These are phyloP conservation scores for Botrytis tulipae DNA, from an alignment of 2,329 filamentous ascomycete species.

Conservation along the genomic window DNA sequence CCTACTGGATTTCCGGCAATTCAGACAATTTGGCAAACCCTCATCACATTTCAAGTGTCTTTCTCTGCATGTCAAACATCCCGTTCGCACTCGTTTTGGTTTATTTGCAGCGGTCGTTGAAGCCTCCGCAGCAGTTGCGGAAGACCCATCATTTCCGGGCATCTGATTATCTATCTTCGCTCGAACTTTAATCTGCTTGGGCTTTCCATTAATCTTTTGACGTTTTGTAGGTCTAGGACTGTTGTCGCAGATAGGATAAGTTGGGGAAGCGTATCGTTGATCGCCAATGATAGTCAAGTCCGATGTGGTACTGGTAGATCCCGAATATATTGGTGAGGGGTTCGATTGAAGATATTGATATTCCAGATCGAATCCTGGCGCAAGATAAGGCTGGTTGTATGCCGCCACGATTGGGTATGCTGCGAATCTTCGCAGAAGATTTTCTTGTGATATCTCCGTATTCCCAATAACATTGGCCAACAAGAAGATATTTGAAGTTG, in stretches of 20 bases:
- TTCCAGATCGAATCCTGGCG: conserved; percentile 34
- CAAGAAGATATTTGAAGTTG: not conserved
- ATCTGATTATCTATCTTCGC: conserved; percentile 32
- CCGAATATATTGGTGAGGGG: conserved; percentile 34
- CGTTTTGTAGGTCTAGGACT: conserved; percentile 31
- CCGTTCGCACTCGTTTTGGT: conserved; percentile 83
- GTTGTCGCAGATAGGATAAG: conserved; percentile 26
- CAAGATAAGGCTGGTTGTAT: conserved; percentile 35
- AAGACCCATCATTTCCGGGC: conserved; percentile 29
- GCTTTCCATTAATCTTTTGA: conserved; percentile 27
- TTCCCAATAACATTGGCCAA: conserved; percentile 31
- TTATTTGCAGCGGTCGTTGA: conserved; percentile 46
- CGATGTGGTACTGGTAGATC: conserved; percentile 32
- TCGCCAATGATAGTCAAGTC: conserved; percentile 34
- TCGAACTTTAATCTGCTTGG: conserved; percentile 22
- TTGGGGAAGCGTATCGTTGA: conserved; percentile 33
- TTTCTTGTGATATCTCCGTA: conserved; percentile 22
- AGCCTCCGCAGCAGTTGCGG: conserved; percentile 25
- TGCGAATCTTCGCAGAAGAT: conserved; percentile 35
- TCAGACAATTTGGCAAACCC: conserved; percentile 52
- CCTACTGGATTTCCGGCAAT: conserved; percentile 84
- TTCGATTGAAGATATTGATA: conserved; percentile 30
- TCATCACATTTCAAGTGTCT: conserved; percentile 84
- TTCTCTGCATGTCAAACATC: conserved; percentile 86
- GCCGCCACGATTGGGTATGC: conserved; percentile 37